These are phyloP conservation scores for Dioscorea zingiberensis DNA, from an alignment of 106 monocot genomes.

Conservation along the genomic window DNA sequence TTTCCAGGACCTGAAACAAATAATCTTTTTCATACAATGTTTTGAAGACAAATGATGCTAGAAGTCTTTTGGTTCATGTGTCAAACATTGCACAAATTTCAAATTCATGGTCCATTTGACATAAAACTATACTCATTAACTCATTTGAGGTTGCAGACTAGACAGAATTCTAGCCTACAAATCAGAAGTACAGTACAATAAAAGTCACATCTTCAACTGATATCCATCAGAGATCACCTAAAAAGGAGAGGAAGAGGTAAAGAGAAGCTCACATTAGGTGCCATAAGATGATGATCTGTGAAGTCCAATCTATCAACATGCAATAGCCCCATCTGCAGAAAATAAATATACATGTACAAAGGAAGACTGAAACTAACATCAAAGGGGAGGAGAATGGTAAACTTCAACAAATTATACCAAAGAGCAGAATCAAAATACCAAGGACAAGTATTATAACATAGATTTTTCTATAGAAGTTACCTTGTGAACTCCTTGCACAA, in stretches of 20 bases:
- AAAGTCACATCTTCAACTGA: too few species aligned
- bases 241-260: not conserved
- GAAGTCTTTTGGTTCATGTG: too few species aligned
- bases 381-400: not conserved
- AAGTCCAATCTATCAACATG: conserved; percentile 61
- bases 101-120: too few species aligned
- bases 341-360: too few species aligned
- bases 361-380: too few species aligned
- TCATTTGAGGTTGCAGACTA: too few species aligned
- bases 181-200: too few species aligned
- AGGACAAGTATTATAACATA: not conserved
- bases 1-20: not conserved
- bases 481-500: conserved; percentile 42
- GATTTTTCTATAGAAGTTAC: conserved; percentile 17
- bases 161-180: too few species aligned
- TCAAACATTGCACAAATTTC: too few species aligned
- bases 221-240: too few species aligned
- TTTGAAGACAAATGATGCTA: not conserved
- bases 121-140: too few species aligned
- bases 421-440: not conserved
- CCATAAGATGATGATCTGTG: conserved; percentile 64
- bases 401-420: not conserved
- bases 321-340: conserved; percentile 54
- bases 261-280: conserved; percentile 35
- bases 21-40: not conserved